Conservation (phyloP, 768 basidiomycete species). For the Wakefieldia striispora region DNA sequence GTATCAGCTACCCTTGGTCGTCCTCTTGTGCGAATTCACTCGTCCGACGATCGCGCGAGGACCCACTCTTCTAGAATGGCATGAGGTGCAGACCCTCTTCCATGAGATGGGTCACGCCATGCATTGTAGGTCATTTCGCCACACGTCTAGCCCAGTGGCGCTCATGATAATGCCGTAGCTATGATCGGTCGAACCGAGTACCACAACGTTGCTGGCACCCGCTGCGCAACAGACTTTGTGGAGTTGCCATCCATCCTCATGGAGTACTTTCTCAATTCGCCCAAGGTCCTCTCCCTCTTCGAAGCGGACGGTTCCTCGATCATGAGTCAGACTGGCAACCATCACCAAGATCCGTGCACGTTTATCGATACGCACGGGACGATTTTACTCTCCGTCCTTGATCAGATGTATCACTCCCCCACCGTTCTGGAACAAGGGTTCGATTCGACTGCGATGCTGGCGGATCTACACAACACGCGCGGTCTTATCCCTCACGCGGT, state of each 20-base stretch:
- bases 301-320: constrained; percentile 48
- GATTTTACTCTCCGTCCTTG: constrained; percentile 84
- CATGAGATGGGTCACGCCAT: constrained; percentile 99
- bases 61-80: constrained; percentile 81
- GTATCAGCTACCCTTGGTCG: constrained; percentile 89
- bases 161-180: constrained; percentile 46
- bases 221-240: constrained; percentile 97
- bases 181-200: constrained; percentile 98
- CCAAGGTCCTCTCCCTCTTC: constrained; percentile 79
- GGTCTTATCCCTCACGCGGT: constrained; percentile 82
- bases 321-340: constrained; percentile 52
- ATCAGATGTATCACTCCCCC: constrained; percentile 88
- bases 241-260: constrained; percentile 97
- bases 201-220: constrained; percentile 96
- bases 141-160: neutral
- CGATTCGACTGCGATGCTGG: constrained; percentile 69
- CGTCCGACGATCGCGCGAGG: constrained; percentile 58
- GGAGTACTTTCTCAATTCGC: constrained; percentile 94
- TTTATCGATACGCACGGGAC: constrained; percentile 89
- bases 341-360: constrained; percentile 73
- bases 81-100: constrained; percentile 90
- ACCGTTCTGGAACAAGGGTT: constrained; percentile 53
- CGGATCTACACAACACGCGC: constrained; percentile 58
- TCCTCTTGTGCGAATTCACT: constrained; percentile 85
- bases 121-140: constrained; percentile 75